These are phyloP conservation scores for Pseudogymnoascus sp. DNA, from an alignment of 2,329 filamentous ascomycete genomes.

Conservation along the genomic window DNA sequence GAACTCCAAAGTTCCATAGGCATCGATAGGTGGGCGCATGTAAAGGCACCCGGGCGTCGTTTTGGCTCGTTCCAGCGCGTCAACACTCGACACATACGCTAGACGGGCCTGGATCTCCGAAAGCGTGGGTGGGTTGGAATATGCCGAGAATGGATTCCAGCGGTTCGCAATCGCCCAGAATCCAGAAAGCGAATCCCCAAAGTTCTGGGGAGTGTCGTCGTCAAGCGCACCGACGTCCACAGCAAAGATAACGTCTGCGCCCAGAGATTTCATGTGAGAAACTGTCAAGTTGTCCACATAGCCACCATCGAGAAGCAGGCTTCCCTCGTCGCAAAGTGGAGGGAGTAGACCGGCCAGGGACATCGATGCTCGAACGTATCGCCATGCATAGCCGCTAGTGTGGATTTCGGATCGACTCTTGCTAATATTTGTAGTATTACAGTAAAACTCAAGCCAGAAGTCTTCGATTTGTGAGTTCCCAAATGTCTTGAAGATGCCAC, in stretches of 20 bases:
- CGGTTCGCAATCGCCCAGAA: conserved; percentile 93
- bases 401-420: conserved; percentile 89
- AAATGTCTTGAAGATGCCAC: conserved; percentile 97
- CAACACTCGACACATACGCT: conserved; percentile 90
- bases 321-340: conserved; percentile 91
- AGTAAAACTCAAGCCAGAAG: conserved; percentile 98
- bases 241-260: conserved; percentile 90
- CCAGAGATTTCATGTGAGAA: conserved; percentile 90
- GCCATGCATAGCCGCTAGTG: conserved; percentile 94
- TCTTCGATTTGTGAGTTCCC: conserved; percentile 96
- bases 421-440: conserved; percentile 98
- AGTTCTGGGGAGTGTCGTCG: conserved; percentile 83
- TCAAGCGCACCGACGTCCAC: conserved; percentile 91
- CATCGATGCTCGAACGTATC: conserved; percentile 95
- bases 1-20: conserved; percentile 92
- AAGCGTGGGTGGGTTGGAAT: conserved; percentile 86
- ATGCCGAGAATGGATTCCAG: conserved; percentile 89
- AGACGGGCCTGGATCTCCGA: conserved; percentile 93
- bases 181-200: conserved; percentile 89
- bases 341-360: conserved; percentile 87
- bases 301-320: conserved; percentile 91
- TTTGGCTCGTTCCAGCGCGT: conserved; percentile 91
- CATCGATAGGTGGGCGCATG: conserved; percentile 90
- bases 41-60: conserved; percentile 85
- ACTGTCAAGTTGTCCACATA: conserved; percentile 98